A percentile compares a stretch with the other conserved stretches of the same genome.
Evolutionary conservation across 768 basidiomycete species (phyloP).

Genomic region (Neoboletus brunneissimus): DNA sequence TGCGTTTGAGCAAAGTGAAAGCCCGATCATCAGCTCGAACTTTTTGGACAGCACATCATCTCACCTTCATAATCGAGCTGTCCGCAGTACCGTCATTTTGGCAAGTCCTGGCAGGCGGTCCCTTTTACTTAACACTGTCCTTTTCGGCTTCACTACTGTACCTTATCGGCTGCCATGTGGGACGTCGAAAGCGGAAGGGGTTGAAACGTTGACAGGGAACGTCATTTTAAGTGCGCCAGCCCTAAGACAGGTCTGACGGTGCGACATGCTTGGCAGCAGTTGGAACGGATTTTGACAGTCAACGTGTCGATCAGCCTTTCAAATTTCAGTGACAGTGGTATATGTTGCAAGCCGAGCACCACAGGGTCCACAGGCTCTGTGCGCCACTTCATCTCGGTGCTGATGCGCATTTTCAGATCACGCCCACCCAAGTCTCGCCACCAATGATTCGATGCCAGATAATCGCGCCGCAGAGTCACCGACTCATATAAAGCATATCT

Average conservation of each 20-base stretch:
- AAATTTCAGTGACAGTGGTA: conserved; percentile 2
- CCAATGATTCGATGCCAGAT: conserved; percentile 5
- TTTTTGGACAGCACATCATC: conserved; percentile 13
- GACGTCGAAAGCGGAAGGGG: conserved; percentile 3
- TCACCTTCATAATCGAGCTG: conserved; percentile 13
- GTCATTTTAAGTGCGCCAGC: conserved; percentile 6
- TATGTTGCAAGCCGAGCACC: conserved; percentile 2
- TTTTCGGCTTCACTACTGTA: conserved; percentile 5
- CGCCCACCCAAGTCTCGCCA: conserved; percentile 7
- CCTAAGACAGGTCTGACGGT: background rate
- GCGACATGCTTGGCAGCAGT: conserved; percentile 6
- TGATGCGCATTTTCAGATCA: conserved; percentile 19
- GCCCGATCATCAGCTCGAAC: conserved; percentile 22
- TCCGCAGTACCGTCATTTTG: conserved; percentile 11
- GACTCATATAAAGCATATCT: conserved; percentile 12
- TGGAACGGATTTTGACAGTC: conserved; percentile 7
- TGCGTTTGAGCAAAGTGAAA: conserved; percentile 16
- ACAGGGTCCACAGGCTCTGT: conserved; percentile 4
- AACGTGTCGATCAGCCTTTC: conserved; percentile 3
- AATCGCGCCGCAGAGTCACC: conserved; percentile 24
- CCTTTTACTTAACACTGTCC: conserved; percentile 7
- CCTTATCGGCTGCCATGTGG: conserved; percentile 20
- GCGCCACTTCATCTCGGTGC: conserved; percentile 18
- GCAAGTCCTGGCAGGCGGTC: conserved; percentile 12
- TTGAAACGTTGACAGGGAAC: conserved; percentile 13